Evolutionary conservation across 129 eudicot species (phyloP).

Genomic region (Lactuca saligna): DNA sequence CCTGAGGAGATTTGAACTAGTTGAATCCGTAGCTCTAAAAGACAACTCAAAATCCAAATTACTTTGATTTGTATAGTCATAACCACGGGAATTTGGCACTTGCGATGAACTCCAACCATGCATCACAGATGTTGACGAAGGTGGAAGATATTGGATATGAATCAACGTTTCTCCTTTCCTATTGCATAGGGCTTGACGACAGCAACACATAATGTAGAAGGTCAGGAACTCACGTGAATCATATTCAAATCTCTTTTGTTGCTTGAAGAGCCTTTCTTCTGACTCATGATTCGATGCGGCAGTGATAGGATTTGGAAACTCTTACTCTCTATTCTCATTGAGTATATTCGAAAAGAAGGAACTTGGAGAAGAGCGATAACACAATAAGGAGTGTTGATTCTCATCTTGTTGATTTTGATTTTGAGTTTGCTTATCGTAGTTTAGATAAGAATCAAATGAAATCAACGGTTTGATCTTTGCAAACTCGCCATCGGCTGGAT

Average conservation of each 20-base stretch:
- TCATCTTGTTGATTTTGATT: neutral
- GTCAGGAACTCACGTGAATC: slow-evolving; percentile 32
- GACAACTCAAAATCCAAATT: slow-evolving; percentile 14
- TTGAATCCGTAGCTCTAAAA: slow-evolving; percentile 18
- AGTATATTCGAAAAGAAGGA: slow-evolving; percentile 54
- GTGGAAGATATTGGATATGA: slow-evolving; percentile 16
- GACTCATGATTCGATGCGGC: slow-evolving; percentile 26
- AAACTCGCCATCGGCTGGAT: slow-evolving; percentile 42
- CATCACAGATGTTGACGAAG: slow-evolving; percentile 16
- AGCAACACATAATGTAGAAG: slow-evolving; percentile 16
- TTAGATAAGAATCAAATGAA: slow-evolving; percentile 38
- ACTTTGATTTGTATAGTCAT: slow-evolving; percentile 17
- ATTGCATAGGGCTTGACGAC: slow-evolving; percentile 26
- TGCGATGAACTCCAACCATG: slow-evolving; percentile 14
- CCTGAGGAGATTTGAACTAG: slow-evolving; percentile 54
- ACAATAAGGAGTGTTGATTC: slow-evolving; percentile 27
- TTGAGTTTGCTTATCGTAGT: slow-evolving; percentile 20
- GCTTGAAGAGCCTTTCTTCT: slow-evolving; percentile 27
- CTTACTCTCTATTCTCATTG: slow-evolving; percentile 29
- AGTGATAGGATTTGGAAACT: slow-evolving; percentile 23
- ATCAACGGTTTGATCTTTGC: slow-evolving; percentile 43
- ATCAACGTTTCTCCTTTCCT: slow-evolving; percentile 19
- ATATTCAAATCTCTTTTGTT: slow-evolving; percentile 27
- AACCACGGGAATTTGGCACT: slow-evolving; percentile 29
- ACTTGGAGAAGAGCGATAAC: slow-evolving; percentile 69